phyloP scores from a whole-genome alignment of 2,329 filamentous ascomycete genomes.

The Alternaria brassicae region DNA sequence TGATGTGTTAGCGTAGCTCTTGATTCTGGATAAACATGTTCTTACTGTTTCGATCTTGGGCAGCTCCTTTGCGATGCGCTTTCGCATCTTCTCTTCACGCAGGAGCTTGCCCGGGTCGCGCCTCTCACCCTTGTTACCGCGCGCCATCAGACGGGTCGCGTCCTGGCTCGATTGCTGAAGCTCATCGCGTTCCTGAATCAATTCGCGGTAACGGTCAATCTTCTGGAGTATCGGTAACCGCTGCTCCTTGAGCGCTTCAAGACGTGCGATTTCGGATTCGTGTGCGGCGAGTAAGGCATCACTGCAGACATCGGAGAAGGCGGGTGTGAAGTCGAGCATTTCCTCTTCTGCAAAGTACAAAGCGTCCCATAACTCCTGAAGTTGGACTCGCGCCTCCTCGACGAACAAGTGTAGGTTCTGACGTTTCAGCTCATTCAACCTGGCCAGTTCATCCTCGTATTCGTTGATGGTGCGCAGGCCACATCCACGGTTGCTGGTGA shows the following conservation, averaged over 20 bases:
- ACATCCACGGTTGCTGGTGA: slow-evolving; percentile 87
- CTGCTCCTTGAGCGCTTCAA: slow-evolving; percentile 85
- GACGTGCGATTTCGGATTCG: slow-evolving; percentile 83
- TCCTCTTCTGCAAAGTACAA: slow-evolving; percentile 97
- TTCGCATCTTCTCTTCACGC: slow-evolving; percentile 97
- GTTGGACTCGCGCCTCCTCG: slow-evolving; percentile 86
- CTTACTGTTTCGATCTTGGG: slow-evolving; percentile 79
- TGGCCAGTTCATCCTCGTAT: slow-evolving; percentile 86
- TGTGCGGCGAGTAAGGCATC: slow-evolving; percentile 94
- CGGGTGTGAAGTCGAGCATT: slow-evolving; percentile 97
- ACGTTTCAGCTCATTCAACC: slow-evolving; percentile 89
- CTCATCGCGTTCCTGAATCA: slow-evolving; percentile 86
- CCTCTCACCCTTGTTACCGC: slow-evolving; percentile 90
- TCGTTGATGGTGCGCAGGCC: slow-evolving; percentile 93
- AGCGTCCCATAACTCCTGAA: slow-evolving; percentile 94
- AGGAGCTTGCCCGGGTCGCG: slow-evolving; percentile 93
- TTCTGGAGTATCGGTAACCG: slow-evolving; percentile 82
- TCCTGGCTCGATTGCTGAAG: slow-evolving; percentile 92
- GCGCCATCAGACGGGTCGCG: slow-evolving; percentile 88
- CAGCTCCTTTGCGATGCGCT: slow-evolving; percentile 93
- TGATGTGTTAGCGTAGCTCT: slow-evolving; percentile 1
- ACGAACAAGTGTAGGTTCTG: slow-evolving; percentile 96
- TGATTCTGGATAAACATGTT: neutral
- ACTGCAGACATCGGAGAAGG: slow-evolving; percentile 96
- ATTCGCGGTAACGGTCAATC: slow-evolving; percentile 80